A percentile compares a stretch with the other conserved stretches of the same genome.
These are phyloP conservation scores for Calycina herbarum DNA, from an alignment of 2,329 filamentous ascomycete species.

Conservation along the genomic window DNA sequence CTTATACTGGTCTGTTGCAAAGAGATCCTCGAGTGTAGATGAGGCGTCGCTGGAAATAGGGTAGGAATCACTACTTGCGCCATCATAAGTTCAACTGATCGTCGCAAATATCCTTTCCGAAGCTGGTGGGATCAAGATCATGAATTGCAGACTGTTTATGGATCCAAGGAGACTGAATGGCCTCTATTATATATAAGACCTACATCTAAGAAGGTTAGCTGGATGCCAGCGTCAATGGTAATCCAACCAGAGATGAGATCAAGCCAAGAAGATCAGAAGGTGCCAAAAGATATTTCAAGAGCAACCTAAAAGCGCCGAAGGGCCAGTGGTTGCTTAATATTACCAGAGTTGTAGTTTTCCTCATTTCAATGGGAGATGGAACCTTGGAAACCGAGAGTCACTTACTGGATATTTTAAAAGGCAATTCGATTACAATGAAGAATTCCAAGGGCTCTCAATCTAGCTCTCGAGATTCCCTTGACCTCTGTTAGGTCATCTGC, in stretches of 20 bases:
- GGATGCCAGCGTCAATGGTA: not conserved
- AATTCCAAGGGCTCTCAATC: not conserved
- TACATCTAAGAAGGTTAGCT: slow-evolving; percentile 6
- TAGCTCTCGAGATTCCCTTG: not conserved
- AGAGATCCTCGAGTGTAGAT: too few relatives aligned
- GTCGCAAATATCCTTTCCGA: too few relatives aligned
- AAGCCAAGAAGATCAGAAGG: slow-evolving; percentile 12
- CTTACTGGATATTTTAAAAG: slow-evolving; percentile 9
- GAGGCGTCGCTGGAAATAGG: too few relatives aligned
- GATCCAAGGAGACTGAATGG: not conserved
- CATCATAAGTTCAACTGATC: too few relatives aligned
- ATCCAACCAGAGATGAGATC: not conserved
- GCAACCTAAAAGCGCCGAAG: slow-evolving; percentile 45
- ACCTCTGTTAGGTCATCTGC: not conserved
- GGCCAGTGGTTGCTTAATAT: slow-evolving; percentile 52
- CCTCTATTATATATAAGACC: not conserved
- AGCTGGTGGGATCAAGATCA: too few relatives aligned
- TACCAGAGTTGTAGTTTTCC: slow-evolving; percentile 46
- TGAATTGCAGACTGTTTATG: too few relatives aligned
- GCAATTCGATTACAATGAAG: not conserved
- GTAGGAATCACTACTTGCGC: too few relatives aligned
- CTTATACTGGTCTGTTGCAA: too few relatives aligned
- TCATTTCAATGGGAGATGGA: slow-evolving; percentile 24
- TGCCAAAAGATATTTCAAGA: slow-evolving; percentile 43
- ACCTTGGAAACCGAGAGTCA: slow-evolving; percentile 10